Conservation (phyloP, 345 rosid genomes). For the Gossypium bickii region DNA sequence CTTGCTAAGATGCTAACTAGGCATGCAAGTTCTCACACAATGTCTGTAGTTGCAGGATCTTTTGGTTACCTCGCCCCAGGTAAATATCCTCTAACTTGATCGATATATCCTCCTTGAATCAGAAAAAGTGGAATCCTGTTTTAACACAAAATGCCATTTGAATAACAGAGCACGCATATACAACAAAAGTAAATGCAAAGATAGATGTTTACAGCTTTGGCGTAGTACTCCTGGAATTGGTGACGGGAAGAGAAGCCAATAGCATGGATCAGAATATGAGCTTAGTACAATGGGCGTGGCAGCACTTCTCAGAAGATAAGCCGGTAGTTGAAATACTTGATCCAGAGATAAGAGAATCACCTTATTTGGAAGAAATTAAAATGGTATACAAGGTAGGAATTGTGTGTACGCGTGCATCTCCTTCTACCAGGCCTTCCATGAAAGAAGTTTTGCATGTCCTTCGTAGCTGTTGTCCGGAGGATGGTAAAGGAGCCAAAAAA, state of each 20-base stretch:
- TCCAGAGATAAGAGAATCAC: background rate
- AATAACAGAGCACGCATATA: background rate
- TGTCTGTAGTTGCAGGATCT: slow-evolving; percentile 91
- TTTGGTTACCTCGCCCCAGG: slow-evolving; percentile 92
- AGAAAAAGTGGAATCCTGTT: background rate
- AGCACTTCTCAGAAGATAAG: slow-evolving; percentile 3
- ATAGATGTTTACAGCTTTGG: slow-evolving; percentile 12
- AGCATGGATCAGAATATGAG: background rate
- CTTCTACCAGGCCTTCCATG: slow-evolving; percentile 10
- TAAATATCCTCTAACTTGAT: slow-evolving; percentile 17
- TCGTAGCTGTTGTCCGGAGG: slow-evolving; percentile 24
- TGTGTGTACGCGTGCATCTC: background rate
- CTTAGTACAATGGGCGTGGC: background rate
- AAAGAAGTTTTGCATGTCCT: slow-evolving; percentile 49
- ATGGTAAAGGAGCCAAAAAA: slow-evolving; percentile 12
- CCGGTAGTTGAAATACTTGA: slow-evolving; percentile 1
- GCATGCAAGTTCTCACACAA: slow-evolving; percentile 58
- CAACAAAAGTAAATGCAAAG: slow-evolving; percentile 4
- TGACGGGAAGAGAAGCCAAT: slow-evolving; percentile 13
- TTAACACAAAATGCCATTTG: background rate
- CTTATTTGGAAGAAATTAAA: background rate
- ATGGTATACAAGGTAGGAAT: slow-evolving; percentile 5
- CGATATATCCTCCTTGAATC: background rate
- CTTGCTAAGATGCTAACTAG: slow-evolving; percentile 66
- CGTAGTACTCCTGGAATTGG: slow-evolving; percentile 2